phyloP scores from a whole-genome alignment of 1,139 yeast genomes.

The Debaryomyces sp. region DNA sequence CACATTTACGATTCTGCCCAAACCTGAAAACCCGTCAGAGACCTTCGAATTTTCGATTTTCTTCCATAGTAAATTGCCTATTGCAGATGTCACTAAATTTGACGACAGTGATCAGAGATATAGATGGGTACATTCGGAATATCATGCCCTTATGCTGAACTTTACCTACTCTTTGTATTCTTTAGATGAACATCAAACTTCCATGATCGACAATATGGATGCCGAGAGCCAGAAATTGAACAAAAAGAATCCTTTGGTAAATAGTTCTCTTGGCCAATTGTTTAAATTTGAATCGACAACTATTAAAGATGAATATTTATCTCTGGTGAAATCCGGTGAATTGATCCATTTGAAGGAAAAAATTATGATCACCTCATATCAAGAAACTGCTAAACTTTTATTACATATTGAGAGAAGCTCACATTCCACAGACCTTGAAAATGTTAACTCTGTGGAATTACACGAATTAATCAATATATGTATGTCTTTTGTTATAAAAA shows the following conservation, averaged over 20 bases:
- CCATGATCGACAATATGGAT: constrained; percentile 6
- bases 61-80: background rate
- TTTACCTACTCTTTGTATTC: background rate
- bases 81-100: background rate
- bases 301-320: background rate
- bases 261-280: background rate
- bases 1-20: background rate
- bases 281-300: background rate
- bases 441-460: background rate
- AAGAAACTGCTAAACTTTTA: background rate
- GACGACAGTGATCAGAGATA: background rate
- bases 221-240: background rate
- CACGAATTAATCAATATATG: background rate
- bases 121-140: background rate
- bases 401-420: background rate
- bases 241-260: background rate
- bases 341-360: background rate
- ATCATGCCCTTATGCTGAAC: background rate
- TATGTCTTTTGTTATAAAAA: background rate
- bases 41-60: background rate
- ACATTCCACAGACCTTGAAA: background rate
- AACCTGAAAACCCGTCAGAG: background rate
- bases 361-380: background rate
- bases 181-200: background rate
- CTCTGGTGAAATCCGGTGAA: background rate